Evolutionary conservation across 2,329 filamentous ascomycete species (phyloP), one percentile per base, ranked within the genome.

Genomic region (Bretziella fagacearum): DNA sequence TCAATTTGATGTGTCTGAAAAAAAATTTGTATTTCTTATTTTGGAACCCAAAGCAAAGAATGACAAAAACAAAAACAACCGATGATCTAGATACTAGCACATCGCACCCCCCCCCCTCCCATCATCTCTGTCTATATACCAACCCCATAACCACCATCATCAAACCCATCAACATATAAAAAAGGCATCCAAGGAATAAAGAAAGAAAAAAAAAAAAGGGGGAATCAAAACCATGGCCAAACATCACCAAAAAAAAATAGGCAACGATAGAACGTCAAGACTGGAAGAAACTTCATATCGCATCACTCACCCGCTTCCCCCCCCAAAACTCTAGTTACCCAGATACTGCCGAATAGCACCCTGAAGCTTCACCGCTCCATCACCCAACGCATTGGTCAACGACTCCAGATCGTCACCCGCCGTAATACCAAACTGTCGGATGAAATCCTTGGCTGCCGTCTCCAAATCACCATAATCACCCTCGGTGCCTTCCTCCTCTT

Each of bases 401-500:
- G 94, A 94, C 62, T 98, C 91, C 48, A 98, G 65, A 62, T 98
- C 91, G 59, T 98, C 91, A 48, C 86, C 87, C 20, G 91, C 89
- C 3, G 89, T 96, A 55, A 95, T 83, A 43, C 91, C 91, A 59
- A 96, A 95, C 59, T 84, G 86, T 58, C 91, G 78, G 26, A 96
- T 79, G 64, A 96, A 93, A 63, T 98, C 91, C 67, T 91, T 94
- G 51, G 91, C 91, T 0, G 86, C 86, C n/a, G 69, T 73, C 65
- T 98, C 91, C 50, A 98, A 67, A 57, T 95, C 87, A 40, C 87
- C 86, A 54, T 94, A 95, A 36, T 84, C 84, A 26, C 73, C 65
- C 55, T 93, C 83, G 15, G 25, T 15, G 13, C 8, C 40, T 13
- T 45, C 46, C 25, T 47, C 48, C 20, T 87, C 82, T 59, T 98